Evolutionary conservation across 148 eudicot species (phyloP).

Genomic region (Oxyria digyna): DNA sequence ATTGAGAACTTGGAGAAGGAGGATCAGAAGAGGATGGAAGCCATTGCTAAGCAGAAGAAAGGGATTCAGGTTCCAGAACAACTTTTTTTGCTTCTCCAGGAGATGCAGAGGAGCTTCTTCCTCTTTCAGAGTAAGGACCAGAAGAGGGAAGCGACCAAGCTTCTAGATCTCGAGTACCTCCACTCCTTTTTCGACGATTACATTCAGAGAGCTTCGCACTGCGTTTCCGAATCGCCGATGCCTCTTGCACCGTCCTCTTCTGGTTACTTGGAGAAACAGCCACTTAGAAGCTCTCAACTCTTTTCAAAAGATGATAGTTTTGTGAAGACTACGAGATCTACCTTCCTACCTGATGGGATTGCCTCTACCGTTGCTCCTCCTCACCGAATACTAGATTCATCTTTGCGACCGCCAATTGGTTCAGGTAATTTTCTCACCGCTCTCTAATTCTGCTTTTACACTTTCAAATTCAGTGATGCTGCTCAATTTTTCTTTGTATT

Average conservation of each 20-base stretch:
- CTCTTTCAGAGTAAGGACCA: slow-evolving; percentile 50
- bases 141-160: slow-evolving; percentile 42
- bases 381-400: slow-evolving; percentile 40
- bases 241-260: slow-evolving; percentile 3
- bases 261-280: slow-evolving; percentile 25
- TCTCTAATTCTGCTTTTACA: not conserved
- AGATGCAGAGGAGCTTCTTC: slow-evolving; percentile 47
- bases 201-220: slow-evolving; percentile 70
- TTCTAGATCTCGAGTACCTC: slow-evolving; percentile 62
- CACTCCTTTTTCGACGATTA: slow-evolving; percentile 49
- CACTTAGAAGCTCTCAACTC: slow-evolving; percentile 23
- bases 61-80: slow-evolving; percentile 34
- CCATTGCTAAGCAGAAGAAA: slow-evolving; percentile 37
- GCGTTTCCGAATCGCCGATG: slow-evolving; percentile 12
- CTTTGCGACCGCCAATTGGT: slow-evolving; percentile 24
- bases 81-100: slow-evolving; percentile 40
- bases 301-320: slow-evolving; percentile 53
- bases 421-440: slow-evolving; percentile 24
- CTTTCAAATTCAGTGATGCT: not conserved
- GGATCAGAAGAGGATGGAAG: slow-evolving; percentile 40
- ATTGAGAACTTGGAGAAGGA: slow-evolving; percentile 53
- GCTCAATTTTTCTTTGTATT: not conserved
- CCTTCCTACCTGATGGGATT: slow-evolving; percentile 38
- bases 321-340: slow-evolving; percentile 30
- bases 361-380: slow-evolving; percentile 11